Evolutionary conservation across 2,329 filamentous ascomycete genomes (phyloP).

Genomic region (Trichoderma oligosporum): DNA sequence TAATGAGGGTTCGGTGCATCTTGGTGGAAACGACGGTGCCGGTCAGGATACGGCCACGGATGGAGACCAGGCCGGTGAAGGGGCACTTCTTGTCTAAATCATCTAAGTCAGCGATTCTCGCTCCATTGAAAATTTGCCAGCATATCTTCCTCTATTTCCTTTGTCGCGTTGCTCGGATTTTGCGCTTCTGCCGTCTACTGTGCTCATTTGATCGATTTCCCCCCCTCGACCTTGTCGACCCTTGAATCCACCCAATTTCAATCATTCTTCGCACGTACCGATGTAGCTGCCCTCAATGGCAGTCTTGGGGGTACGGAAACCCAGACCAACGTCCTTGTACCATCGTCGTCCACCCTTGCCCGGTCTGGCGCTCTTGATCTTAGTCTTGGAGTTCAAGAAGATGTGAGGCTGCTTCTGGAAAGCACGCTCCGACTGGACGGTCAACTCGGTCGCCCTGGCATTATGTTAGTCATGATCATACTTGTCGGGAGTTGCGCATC

Average conservation of each 20-base stretch:
- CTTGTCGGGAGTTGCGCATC: slow-evolving; percentile 22
- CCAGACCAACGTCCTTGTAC: slow-evolving; percentile 99
- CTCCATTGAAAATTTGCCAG: background rate
- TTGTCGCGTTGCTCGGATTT: background rate
- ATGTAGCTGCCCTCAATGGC: slow-evolving; percentile 99
- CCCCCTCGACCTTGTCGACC: slow-evolving; percentile 3
- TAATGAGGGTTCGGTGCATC: slow-evolving; percentile 99
- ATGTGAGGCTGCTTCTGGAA: slow-evolving; percentile 99
- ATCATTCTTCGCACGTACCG: slow-evolving; percentile 62
- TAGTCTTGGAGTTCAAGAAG: slow-evolving; percentile 96
- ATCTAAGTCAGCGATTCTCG: slow-evolving; percentile 27
- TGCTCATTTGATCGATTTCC: background rate
- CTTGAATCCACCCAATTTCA: slow-evolving; percentile 2
- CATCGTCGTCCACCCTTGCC: slow-evolving; percentile 89
- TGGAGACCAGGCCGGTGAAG: slow-evolving; percentile 98
- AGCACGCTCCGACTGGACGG: slow-evolving; percentile 99
- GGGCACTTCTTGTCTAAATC: slow-evolving; percentile 98
- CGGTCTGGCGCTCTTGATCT: slow-evolving; percentile 76
- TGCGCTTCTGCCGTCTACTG: background rate
- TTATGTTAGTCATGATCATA: slow-evolving; percentile 32
- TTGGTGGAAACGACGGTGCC: slow-evolving; percentile 99
- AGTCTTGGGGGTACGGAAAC: slow-evolving; percentile 97
- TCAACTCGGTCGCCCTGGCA: slow-evolving; percentile 92
- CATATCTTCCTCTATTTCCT: background rate
- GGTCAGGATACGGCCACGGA: slow-evolving; percentile 99